phyloP scores from a whole-genome alignment of 352 stramenopile species.

The Globisporangium cylindrosporum region DNA sequence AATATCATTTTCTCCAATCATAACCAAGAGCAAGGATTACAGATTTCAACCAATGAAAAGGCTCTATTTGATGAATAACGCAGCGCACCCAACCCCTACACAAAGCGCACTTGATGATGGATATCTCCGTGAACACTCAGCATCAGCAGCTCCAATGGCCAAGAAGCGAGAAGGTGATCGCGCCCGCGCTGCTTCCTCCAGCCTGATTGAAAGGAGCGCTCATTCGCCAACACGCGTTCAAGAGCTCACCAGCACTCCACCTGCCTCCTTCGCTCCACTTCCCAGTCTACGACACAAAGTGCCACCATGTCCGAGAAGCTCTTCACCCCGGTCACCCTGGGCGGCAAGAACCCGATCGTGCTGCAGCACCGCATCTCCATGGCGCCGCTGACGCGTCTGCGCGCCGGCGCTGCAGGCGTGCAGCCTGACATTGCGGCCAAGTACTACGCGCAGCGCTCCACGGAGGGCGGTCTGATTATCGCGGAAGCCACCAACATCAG shows the following conservation, averaged over 20 bases:
- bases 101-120: too few relatives aligned
- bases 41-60: too few relatives aligned
- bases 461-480: conserved; percentile 53
- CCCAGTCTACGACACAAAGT: background rate
- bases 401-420: conserved; percentile 34
- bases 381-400: conserved; percentile 55
- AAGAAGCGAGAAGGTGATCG: background rate
- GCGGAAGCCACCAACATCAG: conserved; percentile 62
- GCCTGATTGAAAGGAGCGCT: background rate
- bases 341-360: conserved; percentile 45
- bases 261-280: background rate
- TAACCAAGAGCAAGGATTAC: too few relatives aligned
- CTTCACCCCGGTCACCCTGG: conserved; percentile 58
- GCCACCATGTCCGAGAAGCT: conserved; percentile 31
- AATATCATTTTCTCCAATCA: too few relatives aligned
- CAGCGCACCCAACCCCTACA: too few relatives aligned
- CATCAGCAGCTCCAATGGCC: background rate
- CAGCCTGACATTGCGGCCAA: conserved; percentile 38
- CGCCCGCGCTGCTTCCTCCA: background rate
- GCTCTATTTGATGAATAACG: too few relatives aligned
- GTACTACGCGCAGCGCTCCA: conserved; percentile 65
- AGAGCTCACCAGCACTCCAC: background rate
- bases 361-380: conserved; percentile 67
- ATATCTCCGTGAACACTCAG: too few relatives aligned
- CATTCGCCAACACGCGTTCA: conserved; percentile 8